A percentile compares a stretch with the other conserved stretches of the same genome.
Evolutionary conservation across 2,329 filamentous ascomycete species (phyloP).

Genomic region (Fusarium sororula): DNA sequence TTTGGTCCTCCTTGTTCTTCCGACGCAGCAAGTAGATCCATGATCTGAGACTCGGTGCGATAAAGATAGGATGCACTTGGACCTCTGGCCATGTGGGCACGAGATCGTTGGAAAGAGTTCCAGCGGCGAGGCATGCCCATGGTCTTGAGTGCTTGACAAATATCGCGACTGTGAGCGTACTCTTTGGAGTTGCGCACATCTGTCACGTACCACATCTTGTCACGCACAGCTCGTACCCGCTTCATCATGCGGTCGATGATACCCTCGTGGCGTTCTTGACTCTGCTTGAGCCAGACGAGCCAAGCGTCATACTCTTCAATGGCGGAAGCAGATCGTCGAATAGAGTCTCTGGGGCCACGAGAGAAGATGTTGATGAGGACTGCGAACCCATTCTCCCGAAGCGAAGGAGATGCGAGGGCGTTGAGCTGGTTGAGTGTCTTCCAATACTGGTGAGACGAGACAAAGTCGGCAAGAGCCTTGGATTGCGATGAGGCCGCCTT

Average conservation of each 20-base stretch:
- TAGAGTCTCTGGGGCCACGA: constrained; percentile 73
- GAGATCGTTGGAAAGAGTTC: constrained; percentile 60
- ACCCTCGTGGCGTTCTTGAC: constrained; percentile 79
- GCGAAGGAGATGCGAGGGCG: constrained; percentile 65
- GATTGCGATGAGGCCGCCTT: constrained; percentile 80
- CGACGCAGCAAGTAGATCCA: constrained; percentile 85
- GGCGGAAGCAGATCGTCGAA: constrained; percentile 74
- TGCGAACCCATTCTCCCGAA: constrained; percentile 75
- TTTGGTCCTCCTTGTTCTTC: constrained; percentile 89
- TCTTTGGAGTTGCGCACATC: constrained; percentile 90
- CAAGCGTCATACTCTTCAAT: constrained; percentile 83
- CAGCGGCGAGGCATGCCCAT: constrained; percentile 78
- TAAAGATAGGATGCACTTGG: constrained; percentile 73
- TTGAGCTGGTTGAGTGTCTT: constrained; percentile 80
- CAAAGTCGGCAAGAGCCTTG: constrained; percentile 81
- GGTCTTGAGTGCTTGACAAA: constrained; percentile 86
- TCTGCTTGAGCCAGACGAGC: constrained; percentile 85
- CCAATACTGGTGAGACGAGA: constrained; percentile 86
- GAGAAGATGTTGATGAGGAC: constrained; percentile 79
- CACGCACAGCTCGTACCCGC: constrained; percentile 77
- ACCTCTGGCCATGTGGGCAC: constrained; percentile 58
- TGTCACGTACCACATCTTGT: constrained; percentile 99
- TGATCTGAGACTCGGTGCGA: constrained; percentile 83
- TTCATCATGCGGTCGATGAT: constrained; percentile 79
- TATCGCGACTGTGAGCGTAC: constrained; percentile 87